These are phyloP conservation scores for Cinchona pubescens DNA, from an alignment of 257 asterid species.

Conservation along the genomic window DNA sequence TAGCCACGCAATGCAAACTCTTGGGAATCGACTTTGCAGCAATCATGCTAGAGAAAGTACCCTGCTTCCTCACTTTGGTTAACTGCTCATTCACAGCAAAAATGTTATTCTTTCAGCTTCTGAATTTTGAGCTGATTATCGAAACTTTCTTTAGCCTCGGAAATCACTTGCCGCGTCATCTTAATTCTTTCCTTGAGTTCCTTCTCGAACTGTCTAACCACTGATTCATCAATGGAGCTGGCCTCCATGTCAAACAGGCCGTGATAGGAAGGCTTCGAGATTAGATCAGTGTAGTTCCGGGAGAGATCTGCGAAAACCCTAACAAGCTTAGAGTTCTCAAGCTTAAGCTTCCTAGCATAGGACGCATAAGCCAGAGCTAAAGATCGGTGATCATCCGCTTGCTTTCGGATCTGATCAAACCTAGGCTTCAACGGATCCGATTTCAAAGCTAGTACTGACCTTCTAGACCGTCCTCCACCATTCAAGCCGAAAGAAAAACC, in stretches of 20 bases:
- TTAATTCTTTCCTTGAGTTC: constrained; percentile 52
- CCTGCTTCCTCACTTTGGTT: constrained; percentile 45
- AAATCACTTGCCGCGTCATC: constrained; percentile 35
- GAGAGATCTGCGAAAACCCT: constrained; percentile 42
- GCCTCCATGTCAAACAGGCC: constrained; percentile 29
- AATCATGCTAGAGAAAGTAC: constrained; percentile 52
- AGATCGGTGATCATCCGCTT: constrained; percentile 44
- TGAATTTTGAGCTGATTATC: constrained; percentile 53
- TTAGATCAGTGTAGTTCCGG: constrained; percentile 37
- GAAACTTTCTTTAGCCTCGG: constrained; percentile 51
- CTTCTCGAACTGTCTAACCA: constrained; percentile 43
- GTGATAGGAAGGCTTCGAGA: constrained; percentile 26
- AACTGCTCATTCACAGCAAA: constrained; percentile 49
- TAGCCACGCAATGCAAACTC: constrained; percentile 49
- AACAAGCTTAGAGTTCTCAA: constrained; percentile 46
- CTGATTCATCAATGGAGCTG: constrained; percentile 31
- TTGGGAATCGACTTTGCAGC: constrained; percentile 57
- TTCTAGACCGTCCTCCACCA: constrained; percentile 20
- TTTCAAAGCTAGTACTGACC: constrained; percentile 39
- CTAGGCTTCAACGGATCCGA: constrained; percentile 49
- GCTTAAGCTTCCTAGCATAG: constrained; percentile 55
- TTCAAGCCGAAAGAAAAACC: constrained; percentile 12
- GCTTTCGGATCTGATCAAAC: constrained; percentile 44
- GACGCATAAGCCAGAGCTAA: constrained; percentile 37
- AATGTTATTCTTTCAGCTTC: constrained; percentile 44